These are phyloP conservation scores for Rubia peregrina DNA, from an alignment of 305 asterid genomes.

Conservation along the genomic window DNA sequence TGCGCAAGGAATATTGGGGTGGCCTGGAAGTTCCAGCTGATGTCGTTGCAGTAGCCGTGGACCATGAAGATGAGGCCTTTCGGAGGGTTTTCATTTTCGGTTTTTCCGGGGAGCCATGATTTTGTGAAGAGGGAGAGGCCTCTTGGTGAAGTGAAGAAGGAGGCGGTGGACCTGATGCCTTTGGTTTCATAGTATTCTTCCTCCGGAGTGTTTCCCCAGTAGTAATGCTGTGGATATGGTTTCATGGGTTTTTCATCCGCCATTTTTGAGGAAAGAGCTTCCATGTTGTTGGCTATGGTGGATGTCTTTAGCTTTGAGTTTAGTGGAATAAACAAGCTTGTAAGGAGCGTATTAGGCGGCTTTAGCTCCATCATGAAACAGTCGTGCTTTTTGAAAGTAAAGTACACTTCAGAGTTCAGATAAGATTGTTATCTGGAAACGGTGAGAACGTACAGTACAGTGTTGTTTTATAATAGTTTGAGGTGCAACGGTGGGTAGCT, in stretches of 20 bases:
- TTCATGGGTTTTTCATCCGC: slow-evolving; percentile 16
- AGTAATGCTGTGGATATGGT: slow-evolving; percentile 21
- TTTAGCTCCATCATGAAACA: too few species aligned
- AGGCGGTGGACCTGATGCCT: slow-evolving; percentile 50
- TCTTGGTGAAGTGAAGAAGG: slow-evolving; percentile 62
- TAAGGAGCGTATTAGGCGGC: background rate
- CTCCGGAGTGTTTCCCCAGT: slow-evolving; percentile 82
- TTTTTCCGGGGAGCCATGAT: slow-evolving; percentile 53
- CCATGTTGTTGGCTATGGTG: background rate
- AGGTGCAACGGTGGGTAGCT: too few species aligned
- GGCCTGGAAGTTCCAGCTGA: slow-evolving; percentile 93
- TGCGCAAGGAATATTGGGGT: slow-evolving; percentile 85
- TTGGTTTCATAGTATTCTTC: slow-evolving; percentile 54
- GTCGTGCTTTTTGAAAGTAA: too few species aligned
- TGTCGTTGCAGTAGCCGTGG: slow-evolving; percentile 89
- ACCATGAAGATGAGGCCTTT: slow-evolving; percentile 66
- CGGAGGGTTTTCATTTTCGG: slow-evolving; percentile 27
- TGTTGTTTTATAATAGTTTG: too few species aligned
- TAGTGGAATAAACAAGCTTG: background rate
- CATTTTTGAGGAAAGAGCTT: background rate
- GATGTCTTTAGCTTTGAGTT: background rate
- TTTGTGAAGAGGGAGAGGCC: slow-evolving; percentile 67
- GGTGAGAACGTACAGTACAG: too few species aligned
- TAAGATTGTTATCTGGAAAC: too few species aligned
- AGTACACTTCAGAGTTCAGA: too few species aligned